Base-by-base conservation (phyloP, 768 basidiomycete species). In the Trametes cinnabarina region DNA sequence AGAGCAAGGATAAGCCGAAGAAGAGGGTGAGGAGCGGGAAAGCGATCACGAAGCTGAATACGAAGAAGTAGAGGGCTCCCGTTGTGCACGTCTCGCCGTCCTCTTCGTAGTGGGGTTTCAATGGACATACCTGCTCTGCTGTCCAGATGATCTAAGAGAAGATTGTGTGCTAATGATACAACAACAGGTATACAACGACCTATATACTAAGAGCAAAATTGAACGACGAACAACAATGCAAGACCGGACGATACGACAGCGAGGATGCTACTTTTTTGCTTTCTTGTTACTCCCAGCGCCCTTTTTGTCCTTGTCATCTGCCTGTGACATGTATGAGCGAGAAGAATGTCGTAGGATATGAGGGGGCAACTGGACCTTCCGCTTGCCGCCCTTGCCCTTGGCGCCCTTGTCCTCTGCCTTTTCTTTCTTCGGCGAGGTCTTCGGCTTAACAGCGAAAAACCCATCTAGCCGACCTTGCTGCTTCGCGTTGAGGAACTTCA, bases 381-480 rank as follows among this genome's bases (percentile, higher is more conserved):
- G 82, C 55, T 73, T 80, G 63, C 71, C 74, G 15, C 75, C 72
- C 62, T 71, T 75, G n/a, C 57, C 58, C 19, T 66, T 64, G 7
- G 30, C 30, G 7, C 63, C 71, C 44, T 74, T 74, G 61, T 79
- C 77, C 14, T 58, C 66, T 0, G 67, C 64, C 10, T 73, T 73
- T 15, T 72, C 73, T 25, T 77, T 82, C 40, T 84, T 80, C 15
- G 84, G 82, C 5, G 83, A 75, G 3, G 68, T 61, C 62, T 84
- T 85, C 2, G 83, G 73, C 66, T 89, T 85, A 11, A 85, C 83
- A 1, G 87, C 84, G 74, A 99, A 99, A 75, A 99, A 99, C 0
- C 94, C 89, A 66, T 98, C 97, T 14, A 99, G 79, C 10, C 97
- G 86, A 9, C 97, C 95, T 73, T 99, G 97, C 66, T 98, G 97